These are phyloP conservation scores for Gleditsia sinensis DNA, from an alignment of 306 rosid species.

Conservation along the genomic window DNA sequence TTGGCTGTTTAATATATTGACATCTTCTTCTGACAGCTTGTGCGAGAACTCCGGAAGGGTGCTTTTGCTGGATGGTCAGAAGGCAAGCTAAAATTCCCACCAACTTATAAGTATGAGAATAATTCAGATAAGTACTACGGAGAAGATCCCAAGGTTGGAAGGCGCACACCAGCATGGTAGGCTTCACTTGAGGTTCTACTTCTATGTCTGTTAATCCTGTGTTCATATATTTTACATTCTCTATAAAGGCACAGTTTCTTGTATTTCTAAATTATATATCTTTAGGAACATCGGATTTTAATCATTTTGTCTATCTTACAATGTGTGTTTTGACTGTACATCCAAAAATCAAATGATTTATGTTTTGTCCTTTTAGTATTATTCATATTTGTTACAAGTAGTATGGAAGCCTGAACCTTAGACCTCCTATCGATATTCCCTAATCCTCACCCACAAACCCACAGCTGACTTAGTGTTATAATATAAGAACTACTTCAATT, in stretches of 20 bases:
- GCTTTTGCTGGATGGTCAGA: conserved; percentile 91
- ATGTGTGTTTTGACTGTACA: too few species aligned
- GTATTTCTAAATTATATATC: neutral
- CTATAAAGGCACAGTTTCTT: neutral
- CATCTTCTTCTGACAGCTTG: conserved; percentile 61
- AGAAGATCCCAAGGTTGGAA: conserved; percentile 72
- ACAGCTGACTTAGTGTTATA: neutral
- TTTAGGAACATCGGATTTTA: neutral
- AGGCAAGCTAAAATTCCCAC: conserved; percentile 70
- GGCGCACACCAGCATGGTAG: conserved; percentile 95
- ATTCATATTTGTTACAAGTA: too few species aligned
- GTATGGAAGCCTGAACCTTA: too few species aligned
- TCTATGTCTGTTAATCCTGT: neutral
- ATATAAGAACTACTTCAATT: neutral
- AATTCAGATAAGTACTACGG: conserved; percentile 80
- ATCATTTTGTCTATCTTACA: neutral
- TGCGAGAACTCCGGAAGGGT: conserved; percentile 63
- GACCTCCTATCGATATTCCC: too few species aligned
- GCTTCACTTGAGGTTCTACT: conserved; percentile 29
- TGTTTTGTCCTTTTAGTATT: too few species aligned
- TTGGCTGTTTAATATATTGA: conserved; percentile 29
- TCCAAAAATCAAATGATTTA: too few species aligned
- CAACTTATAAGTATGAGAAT: conserved; percentile 82
- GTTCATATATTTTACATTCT: conserved; percentile 1
- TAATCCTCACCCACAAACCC: too few species aligned